Base-by-base conservation (phyloP, 2,329 filamentous ascomycete species). In the Leptosphaerulina australis region DNA sequence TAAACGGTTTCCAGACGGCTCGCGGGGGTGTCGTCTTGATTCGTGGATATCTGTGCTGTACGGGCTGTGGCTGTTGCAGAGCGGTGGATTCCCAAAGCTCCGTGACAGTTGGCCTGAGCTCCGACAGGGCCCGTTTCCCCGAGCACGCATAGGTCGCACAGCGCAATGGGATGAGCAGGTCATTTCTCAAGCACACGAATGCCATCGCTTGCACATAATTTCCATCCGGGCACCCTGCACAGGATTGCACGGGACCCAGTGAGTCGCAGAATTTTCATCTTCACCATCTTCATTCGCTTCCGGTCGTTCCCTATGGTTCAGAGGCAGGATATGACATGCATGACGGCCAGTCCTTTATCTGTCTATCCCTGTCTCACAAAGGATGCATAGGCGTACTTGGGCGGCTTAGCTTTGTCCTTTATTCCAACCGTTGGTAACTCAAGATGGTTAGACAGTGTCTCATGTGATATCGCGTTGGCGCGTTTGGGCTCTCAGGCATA, bases 391-490 rank as follows among this genome's bases (percentile, higher is more conserved):
- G 48, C 50, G 47, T 53, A 47, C 62, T 56, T 48, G 60, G 56
- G 22, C 54, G 50, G 59, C 58, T 58, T 55, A 54, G 53, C 55
- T 45, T 39, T 38, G 36, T 38, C 33, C 43, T 53, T 44, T 36
- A 25, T 38, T 53, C 53, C 68, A 63, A 68, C 63, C 67, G 58
- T 67, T 66, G 57, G 41, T 17, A 44, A 50, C 58, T 47, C 31
- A 53, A 58, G 50, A 4, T 15, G 60, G 54, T 45, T 53, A 67
- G 60, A 50, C 33, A n/a, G n/a, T n/a, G 41, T 22, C 45, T 37
- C 68, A 72, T 67, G 69, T 73, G 71, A 74, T 70, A 66, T 58
- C 70, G 71, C 61, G 70, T 61, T 59, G 36, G 50, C 65, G 64
- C 53, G 66, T 70, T 60, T 45, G 45, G 41, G 43, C 51, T 22